Evolutionary conservation across 371 early-diverging fungal species (phyloP).

Genomic region (Rhizopus arrhizus): DNA sequence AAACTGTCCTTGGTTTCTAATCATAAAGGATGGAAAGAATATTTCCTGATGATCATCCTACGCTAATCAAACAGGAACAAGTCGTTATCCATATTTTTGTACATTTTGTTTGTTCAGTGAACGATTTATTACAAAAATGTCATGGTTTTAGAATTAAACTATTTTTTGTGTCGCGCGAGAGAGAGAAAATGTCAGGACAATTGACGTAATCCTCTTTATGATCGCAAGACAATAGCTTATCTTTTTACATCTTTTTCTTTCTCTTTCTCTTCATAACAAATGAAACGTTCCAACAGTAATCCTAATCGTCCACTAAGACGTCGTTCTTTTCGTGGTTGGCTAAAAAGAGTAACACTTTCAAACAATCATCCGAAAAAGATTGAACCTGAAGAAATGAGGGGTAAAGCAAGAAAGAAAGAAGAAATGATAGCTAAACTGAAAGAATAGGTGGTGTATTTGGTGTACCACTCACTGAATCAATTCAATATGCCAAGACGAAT

Average conservation of each 20-base stretch:
- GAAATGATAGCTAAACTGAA: background rate
- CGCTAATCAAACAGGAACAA: too few relatives aligned
- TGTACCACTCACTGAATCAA: conserved; percentile 30
- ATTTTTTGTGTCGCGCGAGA: background rate
- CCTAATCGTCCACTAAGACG: conserved; percentile 17
- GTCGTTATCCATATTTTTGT: too few relatives aligned
- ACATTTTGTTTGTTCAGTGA: too few relatives aligned
- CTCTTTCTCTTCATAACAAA: conserved; percentile 8
- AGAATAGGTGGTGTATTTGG: conserved; percentile 31
- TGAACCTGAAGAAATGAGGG: conserved; percentile 11
- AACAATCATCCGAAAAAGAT: conserved; percentile 14
- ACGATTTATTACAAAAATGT: too few relatives aligned
- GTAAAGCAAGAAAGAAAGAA: conserved; percentile 6
- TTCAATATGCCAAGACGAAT: conserved; percentile 34
- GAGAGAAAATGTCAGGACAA: conserved; percentile 1
- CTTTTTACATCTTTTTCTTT: conserved; percentile 1
- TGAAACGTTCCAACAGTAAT: conserved; percentile 26
- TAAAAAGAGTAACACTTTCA: conserved; percentile 27
- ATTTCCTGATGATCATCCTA: too few relatives aligned
- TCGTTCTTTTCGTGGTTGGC: conserved; percentile 30
- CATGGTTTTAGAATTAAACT: background rate
- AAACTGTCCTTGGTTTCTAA: too few relatives aligned
- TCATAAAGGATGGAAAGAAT: too few relatives aligned
- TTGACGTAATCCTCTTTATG: background rate
- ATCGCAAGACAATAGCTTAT: too few relatives aligned